Evolutionary conservation across 225 moss, liverwort and hornwort species (phyloP), one percentile per base, ranked within the genome.

Genomic region (Climacium dendroides): DNA sequence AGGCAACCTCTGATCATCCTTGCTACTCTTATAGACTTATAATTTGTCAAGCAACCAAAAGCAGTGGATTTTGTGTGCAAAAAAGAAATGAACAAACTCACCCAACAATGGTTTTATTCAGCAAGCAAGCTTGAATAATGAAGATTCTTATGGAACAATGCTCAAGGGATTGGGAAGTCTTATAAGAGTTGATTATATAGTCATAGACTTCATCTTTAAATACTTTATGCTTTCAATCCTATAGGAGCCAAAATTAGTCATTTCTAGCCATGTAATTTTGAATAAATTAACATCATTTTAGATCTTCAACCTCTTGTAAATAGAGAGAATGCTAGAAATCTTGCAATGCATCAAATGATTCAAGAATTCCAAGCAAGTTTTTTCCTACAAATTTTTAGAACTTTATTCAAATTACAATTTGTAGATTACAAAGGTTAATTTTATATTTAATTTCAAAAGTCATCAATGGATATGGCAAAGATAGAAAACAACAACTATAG

Each of bases 21-120:
- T 4, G 5, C 8, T 5, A 32, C 8, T 32, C 62, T 62, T 62
- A 30, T 1, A 62, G 8, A 19, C 1, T 35, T 34, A 19, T 64
- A 64, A 18, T 35, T 35, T 19, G 3, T 35, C 34, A 34, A 64
- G 10, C 5, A 3, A 34, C 18, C 10, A 18, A 10, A 64, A 34
- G 5, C 10, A 64, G 10, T 64, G 34, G 3, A 19, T 62, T 32
- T 8, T 16, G 32, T 8, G 17, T 0, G 1, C 10, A 64, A 19
- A 18, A 19, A 10, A 0, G 34, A 64, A 64, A 5, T 9, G 5
- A 64, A 64, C 3, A 64, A 34, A 34, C 5, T 3, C 34, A 0
- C 5, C 5, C 8, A 32, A 63, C 2, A 63, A 32, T 63, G 16
- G 9, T 16, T 32, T 1, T 2, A 5, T 9, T 63, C 0, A 1